phyloP scores from a whole-genome alignment of 495 filamentous ascomycete species.

The Sordaria brevicollis region DNA sequence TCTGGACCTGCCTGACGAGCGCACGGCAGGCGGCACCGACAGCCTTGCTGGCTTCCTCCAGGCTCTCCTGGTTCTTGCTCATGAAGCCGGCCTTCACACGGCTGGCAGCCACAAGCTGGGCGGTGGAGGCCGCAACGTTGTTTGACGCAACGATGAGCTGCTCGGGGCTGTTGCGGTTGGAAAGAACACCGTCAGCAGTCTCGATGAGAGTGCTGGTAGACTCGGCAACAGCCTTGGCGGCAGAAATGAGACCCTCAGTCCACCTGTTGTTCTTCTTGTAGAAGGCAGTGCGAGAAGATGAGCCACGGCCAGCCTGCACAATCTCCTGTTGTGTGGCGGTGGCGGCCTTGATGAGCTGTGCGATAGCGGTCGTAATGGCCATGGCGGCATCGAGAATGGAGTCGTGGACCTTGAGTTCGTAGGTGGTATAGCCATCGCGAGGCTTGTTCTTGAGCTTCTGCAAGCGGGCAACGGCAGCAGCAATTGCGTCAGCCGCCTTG shows the following conservation, averaged over 20 bases:
- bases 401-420: slow-evolving; percentile 90
- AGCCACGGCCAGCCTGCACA: slow-evolving; percentile 86
- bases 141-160: slow-evolving; percentile 97
- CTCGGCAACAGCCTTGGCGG: slow-evolving; percentile 85
- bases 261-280: slow-evolving; percentile 98
- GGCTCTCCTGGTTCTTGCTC: slow-evolving; percentile 84
- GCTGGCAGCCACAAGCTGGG: slow-evolving; percentile 89
- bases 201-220: slow-evolving; percentile 95
- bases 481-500: slow-evolving; percentile 93
- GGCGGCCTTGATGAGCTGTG: slow-evolving; percentile 90
- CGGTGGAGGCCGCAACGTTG: slow-evolving; percentile 89
- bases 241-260: slow-evolving; percentile 95
- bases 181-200: slow-evolving; percentile 92
- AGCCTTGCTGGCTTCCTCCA: slow-evolving; percentile 87
- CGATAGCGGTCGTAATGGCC: slow-evolving; percentile 93
- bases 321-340: slow-evolving; percentile 94
- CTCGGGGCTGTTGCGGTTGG: slow-evolving; percentile 81
- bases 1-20: slow-evolving; percentile 86
- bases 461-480: slow-evolving; percentile 78
- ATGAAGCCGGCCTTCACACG: slow-evolving; percentile 97
- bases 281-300: slow-evolving; percentile 83
- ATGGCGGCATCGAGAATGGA: slow-evolving; percentile 88
- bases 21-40: slow-evolving; percentile 80
- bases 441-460: slow-evolving; percentile 89
- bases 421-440: slow-evolving; percentile 88